Conservation (phyloP, 2,329 filamentous ascomycete genomes). For the Colletotrichum gigasporum region DNA sequence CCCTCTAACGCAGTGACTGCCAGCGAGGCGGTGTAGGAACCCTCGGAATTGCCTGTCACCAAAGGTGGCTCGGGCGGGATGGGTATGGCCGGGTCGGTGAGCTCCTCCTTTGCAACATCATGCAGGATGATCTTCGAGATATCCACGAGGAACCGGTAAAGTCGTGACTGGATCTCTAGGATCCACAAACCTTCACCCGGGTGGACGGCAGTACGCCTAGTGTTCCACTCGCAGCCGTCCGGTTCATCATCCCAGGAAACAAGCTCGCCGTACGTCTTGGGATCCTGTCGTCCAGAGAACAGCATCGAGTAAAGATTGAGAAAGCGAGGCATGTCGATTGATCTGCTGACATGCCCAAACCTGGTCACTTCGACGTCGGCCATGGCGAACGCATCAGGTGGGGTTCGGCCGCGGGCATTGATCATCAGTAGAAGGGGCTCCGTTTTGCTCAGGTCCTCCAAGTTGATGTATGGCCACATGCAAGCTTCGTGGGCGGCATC, state of each 20-base stretch:
- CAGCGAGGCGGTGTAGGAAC: conserved; percentile 46
- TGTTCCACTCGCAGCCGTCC: conserved; percentile 47
- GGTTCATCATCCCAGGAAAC: conserved; percentile 43
- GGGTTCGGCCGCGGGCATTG: conserved; percentile 58
- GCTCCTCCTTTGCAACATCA: conserved; percentile 49
- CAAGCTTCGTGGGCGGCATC: conserved; percentile 41
- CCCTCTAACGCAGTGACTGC: conserved; percentile 55
- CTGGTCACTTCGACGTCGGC: conserved; percentile 50
- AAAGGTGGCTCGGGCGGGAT: conserved; percentile 48
- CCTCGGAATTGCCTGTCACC: conserved; percentile 39
- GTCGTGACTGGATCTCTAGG: conserved; percentile 59
- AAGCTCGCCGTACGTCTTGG: conserved; percentile 47
- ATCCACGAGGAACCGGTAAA: conserved; percentile 58
- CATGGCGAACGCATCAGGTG: conserved; percentile 56
- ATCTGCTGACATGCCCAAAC: conserved; percentile 38
- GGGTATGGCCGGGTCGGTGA: conserved; percentile 41
- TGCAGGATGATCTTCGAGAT: conserved; percentile 60
- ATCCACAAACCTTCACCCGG: conserved; percentile 59
- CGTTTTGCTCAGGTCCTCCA: conserved; percentile 60
- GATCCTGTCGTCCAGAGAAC: conserved; percentile 39
- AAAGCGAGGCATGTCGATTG: conserved; percentile 36
- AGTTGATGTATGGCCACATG: conserved; percentile 65
- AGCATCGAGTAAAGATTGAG: conserved; percentile 46
- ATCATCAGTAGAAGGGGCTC: conserved; percentile 59
- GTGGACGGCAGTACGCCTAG: conserved; percentile 33